These are phyloP conservation scores for Fonsecaea multimorphosa DNA, from an alignment of 2,329 filamentous ascomycete species.

Conservation along the genomic window DNA sequence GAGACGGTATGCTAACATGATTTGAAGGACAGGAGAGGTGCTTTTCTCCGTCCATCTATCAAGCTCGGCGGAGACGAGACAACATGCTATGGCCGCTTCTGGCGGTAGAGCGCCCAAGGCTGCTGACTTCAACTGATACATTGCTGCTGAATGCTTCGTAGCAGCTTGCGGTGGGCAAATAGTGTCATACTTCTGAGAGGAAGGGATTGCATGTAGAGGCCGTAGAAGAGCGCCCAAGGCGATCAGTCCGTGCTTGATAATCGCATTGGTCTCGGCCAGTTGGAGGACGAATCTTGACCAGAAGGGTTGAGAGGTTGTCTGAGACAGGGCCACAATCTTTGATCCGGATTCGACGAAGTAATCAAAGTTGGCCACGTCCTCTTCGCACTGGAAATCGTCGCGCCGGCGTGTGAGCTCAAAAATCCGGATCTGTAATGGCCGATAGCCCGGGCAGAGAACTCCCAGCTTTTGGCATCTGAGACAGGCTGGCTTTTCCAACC, in stretches of 20 bases:
- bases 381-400: neutral
- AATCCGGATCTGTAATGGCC: neutral
- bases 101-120: neutral
- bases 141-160: neutral
- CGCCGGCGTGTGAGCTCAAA: neutral
- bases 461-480: slow-evolving; percentile 4
- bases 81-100: neutral
- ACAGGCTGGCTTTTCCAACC: neutral
- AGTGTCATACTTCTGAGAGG: too few relatives aligned
- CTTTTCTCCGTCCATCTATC: neutral
- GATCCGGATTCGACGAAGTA: neutral
- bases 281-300: neutral
- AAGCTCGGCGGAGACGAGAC: neutral
- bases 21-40: neutral
- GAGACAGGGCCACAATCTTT: neutral
- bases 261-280: slow-evolving; percentile 3
- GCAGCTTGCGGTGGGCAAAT: neutral
- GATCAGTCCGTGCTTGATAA: slow-evolving; percentile 2
- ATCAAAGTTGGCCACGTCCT: neutral
- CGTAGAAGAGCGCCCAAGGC: neutral
- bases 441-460: slow-evolving; percentile 2
- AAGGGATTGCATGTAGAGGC: neutral
- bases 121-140: neutral
- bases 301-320: neutral
- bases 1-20: neutral